Percentiles rank a stretch among this genome's conserved stretches.
Evolutionary conservation across 2,329 filamentous ascomycete species (phyloP).

Genomic region (Elsinoe batatas): DNA sequence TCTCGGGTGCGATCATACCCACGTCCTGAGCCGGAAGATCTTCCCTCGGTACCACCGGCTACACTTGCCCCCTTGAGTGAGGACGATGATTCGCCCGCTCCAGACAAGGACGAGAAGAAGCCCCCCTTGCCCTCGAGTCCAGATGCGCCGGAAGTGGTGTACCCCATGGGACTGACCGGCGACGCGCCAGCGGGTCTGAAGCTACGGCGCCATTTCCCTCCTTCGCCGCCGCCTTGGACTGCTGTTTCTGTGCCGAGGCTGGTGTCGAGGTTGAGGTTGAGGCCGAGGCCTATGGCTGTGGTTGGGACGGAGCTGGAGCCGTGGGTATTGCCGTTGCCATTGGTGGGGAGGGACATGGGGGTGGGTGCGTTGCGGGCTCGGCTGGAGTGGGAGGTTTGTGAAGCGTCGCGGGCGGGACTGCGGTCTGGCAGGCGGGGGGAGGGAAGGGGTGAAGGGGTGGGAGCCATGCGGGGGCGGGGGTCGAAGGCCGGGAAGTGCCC

Average conservation of each 20-base stretch:
- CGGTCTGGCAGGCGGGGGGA: not conserved
- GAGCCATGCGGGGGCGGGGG: too few relatives aligned
- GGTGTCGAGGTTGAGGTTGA: not conserved
- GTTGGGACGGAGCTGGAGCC: not conserved
- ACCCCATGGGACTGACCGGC: not conserved
- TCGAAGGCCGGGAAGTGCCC: not conserved
- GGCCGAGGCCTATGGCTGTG: not conserved
- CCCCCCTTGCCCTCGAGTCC: not conserved
- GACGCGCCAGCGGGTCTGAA: conserved; percentile 16
- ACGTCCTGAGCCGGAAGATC: too few relatives aligned
- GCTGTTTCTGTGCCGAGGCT: not conserved
- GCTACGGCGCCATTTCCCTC: conserved; percentile 3
- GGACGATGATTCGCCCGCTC: too few relatives aligned
- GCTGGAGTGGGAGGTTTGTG: not conserved
- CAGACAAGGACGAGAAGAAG: too few relatives aligned
- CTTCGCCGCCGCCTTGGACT: not conserved
- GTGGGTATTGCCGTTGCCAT: too few relatives aligned
- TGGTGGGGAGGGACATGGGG: too few relatives aligned
- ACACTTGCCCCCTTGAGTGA: too few relatives aligned
- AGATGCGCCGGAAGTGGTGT: not conserved
- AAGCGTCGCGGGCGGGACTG: not conserved
- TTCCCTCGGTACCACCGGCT: too few relatives aligned
- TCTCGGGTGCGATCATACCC: too few relatives aligned
- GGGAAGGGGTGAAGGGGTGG: not conserved
- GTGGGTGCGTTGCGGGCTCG: too few relatives aligned